A percentile compares a stretch with the other conserved stretches of the same genome.
Conservation (phyloP, 176 grass and related monocot genomes). For the Carex myosuroides region DNA sequence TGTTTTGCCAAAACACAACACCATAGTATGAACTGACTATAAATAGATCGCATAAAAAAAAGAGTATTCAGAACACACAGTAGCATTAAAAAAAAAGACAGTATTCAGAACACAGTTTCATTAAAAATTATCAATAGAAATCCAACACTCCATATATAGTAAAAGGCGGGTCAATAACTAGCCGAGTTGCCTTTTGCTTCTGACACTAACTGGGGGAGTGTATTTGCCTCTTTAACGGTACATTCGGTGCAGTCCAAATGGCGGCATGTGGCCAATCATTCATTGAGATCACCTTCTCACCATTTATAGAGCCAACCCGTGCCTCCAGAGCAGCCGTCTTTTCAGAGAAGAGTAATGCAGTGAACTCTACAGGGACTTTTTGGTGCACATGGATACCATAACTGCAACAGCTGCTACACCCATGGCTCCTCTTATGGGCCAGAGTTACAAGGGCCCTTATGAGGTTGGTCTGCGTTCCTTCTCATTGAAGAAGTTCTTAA, state of each 20-base stretch:
- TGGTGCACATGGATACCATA: conserved; percentile 62
- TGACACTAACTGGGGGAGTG: conserved; percentile 37
- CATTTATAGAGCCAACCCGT: conserved; percentile 47
- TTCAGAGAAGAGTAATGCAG: conserved; percentile 49
- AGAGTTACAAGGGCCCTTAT: conserved; percentile 74
- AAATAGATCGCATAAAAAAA: too few species aligned
- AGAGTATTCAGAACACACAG: too few species aligned
- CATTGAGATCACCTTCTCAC: conserved; percentile 54
- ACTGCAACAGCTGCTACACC: conserved; percentile 66
- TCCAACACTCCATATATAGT: conserved; percentile 45
- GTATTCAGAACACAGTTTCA: too few species aligned
- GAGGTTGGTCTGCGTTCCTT: conserved; percentile 50
- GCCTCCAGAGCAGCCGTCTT: conserved; percentile 66
- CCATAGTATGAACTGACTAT: too few species aligned
- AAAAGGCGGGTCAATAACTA: conserved; percentile 50
- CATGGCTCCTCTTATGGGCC: conserved; percentile 83
- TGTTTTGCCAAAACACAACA: too few species aligned
- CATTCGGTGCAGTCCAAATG: conserved; percentile 63
- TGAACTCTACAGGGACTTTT: conserved; percentile 50
- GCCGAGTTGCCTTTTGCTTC: conserved; percentile 53
- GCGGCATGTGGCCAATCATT: conserved; percentile 87
- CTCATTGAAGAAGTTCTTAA: conserved; percentile 34
- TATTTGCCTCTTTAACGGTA: conserved; percentile 62
- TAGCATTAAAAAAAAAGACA: too few species aligned
- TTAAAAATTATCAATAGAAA: conserved; percentile 51